Evolutionary conservation across 306 rosid genomes (phyloP).

Genomic region (Erythrophleum fordii): DNA sequence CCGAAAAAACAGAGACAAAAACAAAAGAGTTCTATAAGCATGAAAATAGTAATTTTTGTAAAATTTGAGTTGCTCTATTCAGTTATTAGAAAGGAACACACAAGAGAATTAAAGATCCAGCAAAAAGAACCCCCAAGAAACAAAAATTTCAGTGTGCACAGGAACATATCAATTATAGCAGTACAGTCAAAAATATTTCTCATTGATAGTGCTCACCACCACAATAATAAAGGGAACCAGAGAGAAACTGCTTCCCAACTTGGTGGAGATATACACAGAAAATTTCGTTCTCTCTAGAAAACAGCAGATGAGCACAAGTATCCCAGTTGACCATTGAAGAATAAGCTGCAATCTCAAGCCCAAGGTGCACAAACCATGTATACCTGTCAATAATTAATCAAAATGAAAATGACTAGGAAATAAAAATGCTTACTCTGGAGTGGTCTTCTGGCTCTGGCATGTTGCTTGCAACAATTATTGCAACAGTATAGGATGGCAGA

Average conservation of each 20-base stretch:
- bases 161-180: not conserved
- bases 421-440: conserved; percentile 50
- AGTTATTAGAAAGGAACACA: not conserved
- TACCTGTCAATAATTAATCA: conserved; percentile 69
- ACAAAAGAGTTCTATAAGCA: not conserved
- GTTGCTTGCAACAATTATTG: conserved; percentile 35
- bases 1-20: no score
- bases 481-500: conserved; percentile 16
- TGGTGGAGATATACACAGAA: conserved; percentile 65
- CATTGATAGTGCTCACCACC: conserved; percentile 59
- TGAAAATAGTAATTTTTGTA: conserved; percentile 10
- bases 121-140: not conserved
- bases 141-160: not conserved
- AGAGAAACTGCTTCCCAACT: conserved; percentile 93
- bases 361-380: conserved; percentile 68
- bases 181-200: conserved; percentile 8
- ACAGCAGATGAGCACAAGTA: conserved; percentile 79
- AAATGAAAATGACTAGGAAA: conserved; percentile 61
- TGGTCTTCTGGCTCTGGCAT: conserved; percentile 47
- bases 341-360: conserved; percentile 95
- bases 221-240: conserved; percentile 75
- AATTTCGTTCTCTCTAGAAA: conserved; percentile 72
- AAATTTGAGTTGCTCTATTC: not conserved
- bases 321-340: conserved; percentile 88
- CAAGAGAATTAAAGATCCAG: not conserved